Base-by-base conservation (phyloP, 805 yeast species). In the Lachancea thermotolerans region DNA sequence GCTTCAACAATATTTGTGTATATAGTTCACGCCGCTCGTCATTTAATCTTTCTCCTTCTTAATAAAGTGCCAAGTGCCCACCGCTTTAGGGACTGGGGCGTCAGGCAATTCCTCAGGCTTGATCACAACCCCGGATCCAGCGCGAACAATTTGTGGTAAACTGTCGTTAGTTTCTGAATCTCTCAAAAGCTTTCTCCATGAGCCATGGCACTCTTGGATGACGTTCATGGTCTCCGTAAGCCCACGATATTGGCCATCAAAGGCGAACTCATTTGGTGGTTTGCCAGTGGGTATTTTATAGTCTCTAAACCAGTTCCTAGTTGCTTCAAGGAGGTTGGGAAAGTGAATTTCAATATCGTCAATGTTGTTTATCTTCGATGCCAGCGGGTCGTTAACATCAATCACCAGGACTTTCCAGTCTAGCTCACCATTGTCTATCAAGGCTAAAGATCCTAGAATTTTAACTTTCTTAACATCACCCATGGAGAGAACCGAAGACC, bases 391-490 rank as follows among this genome's bases (percentile, higher is more conserved):
- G 43, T 73, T 68, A 28, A 72, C 68, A 57, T 82, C 82, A 46
- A 87, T 82, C 15, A 75, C 87, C 47, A 87, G 77, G 29, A 87
- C 72, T 67, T 87, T 87, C 98, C 98, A 91, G 70, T 91, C 99
- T 47, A 95, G 76, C 70, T 93, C 99, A 55, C 96, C 97, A 67
- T 90, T 97, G 58, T 85, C 95, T 48, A 85, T 79, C 56, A 85
- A 69, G 4, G 89, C 93, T 68, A 85, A 68, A 36, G 85, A 81
- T 44, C 93, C 93, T 47, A 85, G 70, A 6, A 85, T 74, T 65
- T 85, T 82, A 37, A 78, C 87, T 55, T 70, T 77, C 59, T 73
- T 77, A 41, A 84, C 69, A 47, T 78, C 79, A 21, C 95, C 95
- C 12, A 79, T 72, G 44, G 69, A 55, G 34, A 78, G 72, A 2